Evolutionary conservation across 179 eudicot species (phyloP), one percentile per base, ranked within the genome.

Genomic region (Sideroxylon spinosum): DNA sequence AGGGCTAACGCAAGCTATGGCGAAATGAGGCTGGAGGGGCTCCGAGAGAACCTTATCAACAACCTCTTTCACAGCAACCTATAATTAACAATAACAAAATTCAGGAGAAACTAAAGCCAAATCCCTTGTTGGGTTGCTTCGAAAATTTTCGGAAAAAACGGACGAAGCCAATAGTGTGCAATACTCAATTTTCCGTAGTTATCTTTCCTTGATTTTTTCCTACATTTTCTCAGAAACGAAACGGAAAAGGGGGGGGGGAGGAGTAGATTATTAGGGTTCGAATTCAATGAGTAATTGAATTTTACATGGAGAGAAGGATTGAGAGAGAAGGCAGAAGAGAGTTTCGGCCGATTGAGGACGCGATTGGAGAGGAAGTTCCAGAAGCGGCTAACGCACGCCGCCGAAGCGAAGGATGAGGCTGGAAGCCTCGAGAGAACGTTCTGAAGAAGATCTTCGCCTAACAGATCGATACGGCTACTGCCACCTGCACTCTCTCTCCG

Each of bases 1-100:
- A 17, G 84, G 86, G 55, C 87, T 76, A 81, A 90, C 71, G 56
- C 88, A 84, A 25, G 85, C 90, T 62, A 93, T 88, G 1, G 89
- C 98, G 22, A 95, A 95, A 82, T 90, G 90, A 0, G 97, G 98
- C 28, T 88, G 86, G 81, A 93, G 88, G 11, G 99, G 99, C 49
- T 78, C 85, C 0, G 90, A 81, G 22, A 93, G 86, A 78, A 92
- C 95, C 88, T 92, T 93, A 56, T 79, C 84, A 49, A 91, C 73
- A 57, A 91, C 98, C 83, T 89, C 97, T 17, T 84, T 66, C 70
- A 93, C 89, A 19, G 94, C 97, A 71, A 72, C 89, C 99, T 95
- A 72, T 12, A 76, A 80, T 48, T 64, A 67, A 46, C 56, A 59
- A 17, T 23, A 32, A 19, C 37, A 6, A 17, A 48, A 13, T 22